Percentiles rank a stretch among this genome's conserved stretches.
Conservation (phyloP, 2,329 filamentous ascomycete genomes). For the Knufia petricola region DNA sequence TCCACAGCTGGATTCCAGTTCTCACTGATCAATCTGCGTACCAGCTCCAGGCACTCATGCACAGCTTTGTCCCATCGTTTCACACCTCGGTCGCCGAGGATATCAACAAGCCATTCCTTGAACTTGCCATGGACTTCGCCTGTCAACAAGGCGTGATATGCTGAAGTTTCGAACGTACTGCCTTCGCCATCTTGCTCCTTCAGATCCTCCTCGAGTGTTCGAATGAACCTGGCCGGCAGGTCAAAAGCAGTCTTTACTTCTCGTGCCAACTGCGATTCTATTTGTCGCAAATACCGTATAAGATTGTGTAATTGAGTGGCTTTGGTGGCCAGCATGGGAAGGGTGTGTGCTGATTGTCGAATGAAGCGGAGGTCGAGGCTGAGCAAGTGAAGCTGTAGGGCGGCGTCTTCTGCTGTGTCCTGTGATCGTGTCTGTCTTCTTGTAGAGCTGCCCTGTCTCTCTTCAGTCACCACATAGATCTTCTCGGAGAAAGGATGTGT, state of each 20-base stretch:
- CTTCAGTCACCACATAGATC: constrained; percentile 56
- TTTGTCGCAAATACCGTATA: constrained; percentile 72
- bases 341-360: constrained; percentile 58
- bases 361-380: constrained; percentile 79
- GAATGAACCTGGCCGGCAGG: constrained; percentile 66
- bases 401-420: not conserved
- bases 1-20: constrained; percentile 84
- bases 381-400: constrained; percentile 46
- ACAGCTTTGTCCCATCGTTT: constrained; percentile 93
- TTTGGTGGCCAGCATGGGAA: constrained; percentile 77
- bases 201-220: constrained; percentile 66
- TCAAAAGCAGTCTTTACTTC: constrained; percentile 80
- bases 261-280: constrained; percentile 64
- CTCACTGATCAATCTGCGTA: constrained; percentile 71
- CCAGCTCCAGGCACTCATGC: constrained; percentile 62
- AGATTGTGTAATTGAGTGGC: constrained; percentile 81
- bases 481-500: constrained; percentile 67
- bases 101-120: constrained; percentile 81
- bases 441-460: constrained; percentile 19
- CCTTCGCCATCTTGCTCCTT: constrained; percentile 43
- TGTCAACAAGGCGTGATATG: constrained; percentile 77
- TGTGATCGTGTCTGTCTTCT: constrained; percentile 19
- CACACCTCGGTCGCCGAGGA: constrained; percentile 70
- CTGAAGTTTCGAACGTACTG: constrained; percentile 56
- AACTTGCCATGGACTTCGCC: constrained; percentile 67